Evolutionary conservation across 2,329 filamentous ascomycete genomes (phyloP).

Genomic region (Microdochium nivale): DNA sequence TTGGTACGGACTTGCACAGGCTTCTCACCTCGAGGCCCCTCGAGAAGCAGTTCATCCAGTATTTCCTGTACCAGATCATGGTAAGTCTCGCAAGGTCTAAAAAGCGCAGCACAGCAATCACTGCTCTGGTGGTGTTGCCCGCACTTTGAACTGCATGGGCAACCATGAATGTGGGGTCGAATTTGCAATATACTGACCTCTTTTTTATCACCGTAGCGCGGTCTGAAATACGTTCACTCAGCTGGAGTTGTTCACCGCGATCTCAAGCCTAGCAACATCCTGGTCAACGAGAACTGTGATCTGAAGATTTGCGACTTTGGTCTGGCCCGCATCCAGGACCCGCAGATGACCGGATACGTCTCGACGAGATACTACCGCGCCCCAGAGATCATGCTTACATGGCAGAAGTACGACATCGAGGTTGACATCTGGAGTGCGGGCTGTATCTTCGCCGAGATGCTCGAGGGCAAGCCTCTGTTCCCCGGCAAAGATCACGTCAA

Average conservation of each 20-base stretch:
- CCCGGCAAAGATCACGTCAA: constrained; percentile 99
- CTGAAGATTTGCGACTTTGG: constrained; percentile 99
- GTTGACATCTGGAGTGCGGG: constrained; percentile 99
- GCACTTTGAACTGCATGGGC: too few species aligned
- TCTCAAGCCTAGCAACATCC: constrained; percentile 96
- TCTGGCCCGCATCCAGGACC: constrained; percentile 93
- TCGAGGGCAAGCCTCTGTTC: constrained; percentile 96
- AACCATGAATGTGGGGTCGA: background rate
- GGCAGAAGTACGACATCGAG: constrained; percentile 99
- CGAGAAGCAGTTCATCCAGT: constrained; percentile 99
- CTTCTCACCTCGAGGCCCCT: constrained; percentile 90
- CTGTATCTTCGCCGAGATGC: constrained; percentile 98
- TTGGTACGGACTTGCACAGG: constrained; percentile 93
- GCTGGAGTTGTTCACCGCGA: constrained; percentile 96
- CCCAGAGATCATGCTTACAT: constrained; percentile 99
- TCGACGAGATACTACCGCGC: constrained; percentile 98
- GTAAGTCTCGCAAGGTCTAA: constrained; percentile 41
- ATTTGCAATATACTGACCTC: constrained; percentile 1
- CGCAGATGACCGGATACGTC: constrained; percentile 99
- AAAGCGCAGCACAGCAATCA: background rate
- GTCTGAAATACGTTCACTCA: constrained; percentile 97
- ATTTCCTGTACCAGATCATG: constrained; percentile 98
- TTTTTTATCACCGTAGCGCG: constrained; percentile 53
- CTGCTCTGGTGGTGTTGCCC: background rate
- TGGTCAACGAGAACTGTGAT: constrained; percentile 99